phyloP scores from a whole-genome alignment of 495 filamentous ascomycete species.

The Tuber melanosporum region DNA sequence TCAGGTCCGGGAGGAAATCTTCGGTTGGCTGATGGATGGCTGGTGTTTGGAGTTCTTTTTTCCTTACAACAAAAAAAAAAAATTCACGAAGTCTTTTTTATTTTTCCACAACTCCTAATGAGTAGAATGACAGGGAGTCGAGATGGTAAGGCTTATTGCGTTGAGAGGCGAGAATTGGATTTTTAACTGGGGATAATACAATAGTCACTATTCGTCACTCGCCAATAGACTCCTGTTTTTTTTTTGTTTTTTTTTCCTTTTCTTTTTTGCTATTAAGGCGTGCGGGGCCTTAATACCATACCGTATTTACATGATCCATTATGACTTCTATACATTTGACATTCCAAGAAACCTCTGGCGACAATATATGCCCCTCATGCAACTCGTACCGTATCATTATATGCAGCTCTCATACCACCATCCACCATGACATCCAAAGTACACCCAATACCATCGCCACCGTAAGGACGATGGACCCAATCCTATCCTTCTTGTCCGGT shows the following conservation, averaged over 20 bases:
- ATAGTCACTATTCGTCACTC: not conserved
- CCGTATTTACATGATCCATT: constrained; percentile 3
- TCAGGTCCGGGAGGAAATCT: not conserved
- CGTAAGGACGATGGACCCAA: not conserved
- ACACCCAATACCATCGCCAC: not conserved
- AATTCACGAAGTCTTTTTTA: not conserved
- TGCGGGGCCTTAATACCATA: not conserved
- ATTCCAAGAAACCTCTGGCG: not conserved
- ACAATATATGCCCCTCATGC: not conserved
- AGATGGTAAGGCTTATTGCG: not conserved
- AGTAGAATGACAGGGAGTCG: not conserved
- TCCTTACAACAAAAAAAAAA: not conserved
- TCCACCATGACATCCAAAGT: constrained; percentile 1
- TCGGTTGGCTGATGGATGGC: constrained; percentile 1
- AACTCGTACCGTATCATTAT: not conserved
- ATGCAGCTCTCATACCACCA: not conserved
- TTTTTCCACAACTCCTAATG: not conserved
- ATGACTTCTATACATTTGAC: not conserved
- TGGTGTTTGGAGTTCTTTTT: constrained; percentile 4
- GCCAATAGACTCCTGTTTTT: not conserved
- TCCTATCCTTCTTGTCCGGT: not conserved
- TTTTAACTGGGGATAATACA: not conserved
- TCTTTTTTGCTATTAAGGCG: not conserved
- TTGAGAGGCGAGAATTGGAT: not conserved
- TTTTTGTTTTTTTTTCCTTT: not conserved